Conservation (phyloP, 345 rosid species). For the Cardamine occulta region DNA sequence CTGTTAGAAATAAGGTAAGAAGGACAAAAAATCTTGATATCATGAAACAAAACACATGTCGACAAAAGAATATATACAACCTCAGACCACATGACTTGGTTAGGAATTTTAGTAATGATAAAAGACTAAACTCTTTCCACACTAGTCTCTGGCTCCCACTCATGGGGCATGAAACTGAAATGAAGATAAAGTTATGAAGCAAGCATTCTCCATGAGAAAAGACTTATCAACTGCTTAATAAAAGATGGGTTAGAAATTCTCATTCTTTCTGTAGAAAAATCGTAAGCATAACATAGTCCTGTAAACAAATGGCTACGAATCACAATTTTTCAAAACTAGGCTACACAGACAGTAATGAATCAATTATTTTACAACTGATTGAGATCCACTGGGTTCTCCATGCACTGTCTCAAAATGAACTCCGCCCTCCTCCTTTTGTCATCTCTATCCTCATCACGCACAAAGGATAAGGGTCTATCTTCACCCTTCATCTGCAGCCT, state of each 20-base stretch:
- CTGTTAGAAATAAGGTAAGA: background rate
- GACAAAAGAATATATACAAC: slow-evolving; percentile 2
- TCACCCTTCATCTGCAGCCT: slow-evolving; percentile 60
- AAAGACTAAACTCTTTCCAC: slow-evolving; percentile 4
- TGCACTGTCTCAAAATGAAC: slow-evolving; percentile 78
- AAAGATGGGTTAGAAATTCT: slow-evolving; percentile 18
- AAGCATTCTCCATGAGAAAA: slow-evolving; percentile 24
- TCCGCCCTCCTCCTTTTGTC: slow-evolving; percentile 97
- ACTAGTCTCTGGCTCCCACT: slow-evolving; percentile 7
- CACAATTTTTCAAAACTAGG: slow-evolving; percentile 26
- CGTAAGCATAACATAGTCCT: slow-evolving; percentile 25
- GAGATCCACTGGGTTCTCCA: slow-evolving; percentile 89
- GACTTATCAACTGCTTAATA: slow-evolving; percentile 16
- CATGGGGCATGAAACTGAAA: slow-evolving; percentile 16
- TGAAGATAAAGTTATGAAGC: slow-evolving; percentile 19
- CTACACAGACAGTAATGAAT: slow-evolving; percentile 38
- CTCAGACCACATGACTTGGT: slow-evolving; percentile 15
- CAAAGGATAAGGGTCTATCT: slow-evolving; percentile 49
- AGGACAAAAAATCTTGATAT: slow-evolving; percentile 4
- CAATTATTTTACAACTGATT: slow-evolving; percentile 62
- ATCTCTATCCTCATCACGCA: slow-evolving; percentile 86
- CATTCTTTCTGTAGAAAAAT: slow-evolving; percentile 20
- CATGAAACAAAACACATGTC: slow-evolving; percentile 9
- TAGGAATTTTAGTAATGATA: background rate
- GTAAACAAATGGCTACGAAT: slow-evolving; percentile 40